Evolutionary conservation across 345 rosid genomes (phyloP).

Genomic region (Ailanthus altissimus): DNA sequence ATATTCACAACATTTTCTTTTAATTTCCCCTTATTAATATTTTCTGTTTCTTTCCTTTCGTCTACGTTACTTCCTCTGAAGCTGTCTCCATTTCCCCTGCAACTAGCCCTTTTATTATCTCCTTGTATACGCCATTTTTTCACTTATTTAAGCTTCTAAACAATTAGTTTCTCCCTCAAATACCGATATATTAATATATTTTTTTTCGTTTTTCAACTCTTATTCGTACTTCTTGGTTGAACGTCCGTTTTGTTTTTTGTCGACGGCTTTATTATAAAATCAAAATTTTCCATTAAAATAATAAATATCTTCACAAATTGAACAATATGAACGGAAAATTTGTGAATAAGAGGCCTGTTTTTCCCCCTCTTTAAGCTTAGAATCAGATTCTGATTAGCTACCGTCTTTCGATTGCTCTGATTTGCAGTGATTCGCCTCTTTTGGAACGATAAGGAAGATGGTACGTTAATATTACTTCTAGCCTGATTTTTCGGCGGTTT

Average conservation of each 20-base stretch:
- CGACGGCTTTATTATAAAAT: constrained; percentile 4
- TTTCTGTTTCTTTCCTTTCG: constrained; percentile 10
- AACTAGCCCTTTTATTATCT: constrained; percentile 28
- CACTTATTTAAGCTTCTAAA: constrained; percentile 13
- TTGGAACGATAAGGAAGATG: constrained; percentile 44
- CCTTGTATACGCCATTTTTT: constrained; percentile 18
- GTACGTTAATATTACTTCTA: constrained; percentile 9
- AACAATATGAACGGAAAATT: not conserved
- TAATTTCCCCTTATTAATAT: not conserved
- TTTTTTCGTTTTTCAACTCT: not conserved
- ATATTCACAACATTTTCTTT: not conserved
- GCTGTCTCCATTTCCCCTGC: constrained; percentile 45
- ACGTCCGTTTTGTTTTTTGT: constrained; percentile 9
- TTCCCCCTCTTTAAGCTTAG: not conserved
- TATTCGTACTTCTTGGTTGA: constrained; percentile 4
- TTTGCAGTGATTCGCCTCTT: constrained; percentile 29
- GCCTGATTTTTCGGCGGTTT: not conserved
- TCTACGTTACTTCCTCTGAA: constrained; percentile 27
- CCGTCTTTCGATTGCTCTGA: not conserved
- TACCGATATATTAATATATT: not conserved
- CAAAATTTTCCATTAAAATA: not conserved
- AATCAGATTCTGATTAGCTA: not conserved
- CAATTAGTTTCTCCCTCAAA: not conserved
- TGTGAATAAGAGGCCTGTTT: no score
- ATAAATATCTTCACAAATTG: not conserved